Evolutionary conservation across 345 rosid genomes (phyloP).

Genomic region (Lumnitzera littorea): DNA sequence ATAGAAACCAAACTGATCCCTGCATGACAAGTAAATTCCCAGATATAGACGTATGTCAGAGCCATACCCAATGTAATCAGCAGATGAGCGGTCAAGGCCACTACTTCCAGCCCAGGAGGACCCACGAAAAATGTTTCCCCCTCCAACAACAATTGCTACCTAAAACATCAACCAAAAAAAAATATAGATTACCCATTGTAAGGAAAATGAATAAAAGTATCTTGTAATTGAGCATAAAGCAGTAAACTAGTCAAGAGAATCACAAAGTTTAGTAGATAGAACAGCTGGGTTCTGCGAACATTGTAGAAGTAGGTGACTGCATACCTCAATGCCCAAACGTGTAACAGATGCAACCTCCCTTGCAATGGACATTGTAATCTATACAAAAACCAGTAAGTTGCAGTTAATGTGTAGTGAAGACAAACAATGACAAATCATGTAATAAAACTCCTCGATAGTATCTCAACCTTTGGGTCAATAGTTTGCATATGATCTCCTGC

Average conservation of each 20-base stretch:
- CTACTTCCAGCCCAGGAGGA: slow-evolving; percentile 90
- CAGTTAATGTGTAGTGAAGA: slow-evolving; percentile 10
- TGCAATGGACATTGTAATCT: slow-evolving; percentile 94
- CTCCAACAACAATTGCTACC: slow-evolving; percentile 98
- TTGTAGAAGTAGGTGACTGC: background rate
- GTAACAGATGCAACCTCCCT: slow-evolving; percentile 92
- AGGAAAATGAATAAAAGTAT: background rate
- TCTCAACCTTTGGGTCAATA: slow-evolving; percentile 78
- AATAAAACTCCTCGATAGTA: background rate
- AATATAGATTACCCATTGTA: background rate
- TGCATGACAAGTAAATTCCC: too few relatives aligned
- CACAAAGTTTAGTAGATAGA: background rate
- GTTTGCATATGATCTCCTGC: slow-evolving; percentile 78
- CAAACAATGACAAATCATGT: background rate
- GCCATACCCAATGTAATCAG: slow-evolving; percentile 85
- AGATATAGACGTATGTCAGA: background rate
- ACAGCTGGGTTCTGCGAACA: background rate
- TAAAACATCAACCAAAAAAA: slow-evolving; percentile 15
- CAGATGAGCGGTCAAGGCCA: slow-evolving; percentile 98
- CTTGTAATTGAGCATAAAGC: too few relatives aligned
- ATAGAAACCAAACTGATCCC: background rate
- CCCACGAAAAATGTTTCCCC: slow-evolving; percentile 93
- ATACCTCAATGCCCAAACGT: slow-evolving; percentile 85
- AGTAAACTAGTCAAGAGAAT: background rate
- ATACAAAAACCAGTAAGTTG: slow-evolving; percentile 3